These are phyloP conservation scores for Populus hybrid DNA, from an alignment of 441 rosid species.

Conservation along the genomic window DNA sequence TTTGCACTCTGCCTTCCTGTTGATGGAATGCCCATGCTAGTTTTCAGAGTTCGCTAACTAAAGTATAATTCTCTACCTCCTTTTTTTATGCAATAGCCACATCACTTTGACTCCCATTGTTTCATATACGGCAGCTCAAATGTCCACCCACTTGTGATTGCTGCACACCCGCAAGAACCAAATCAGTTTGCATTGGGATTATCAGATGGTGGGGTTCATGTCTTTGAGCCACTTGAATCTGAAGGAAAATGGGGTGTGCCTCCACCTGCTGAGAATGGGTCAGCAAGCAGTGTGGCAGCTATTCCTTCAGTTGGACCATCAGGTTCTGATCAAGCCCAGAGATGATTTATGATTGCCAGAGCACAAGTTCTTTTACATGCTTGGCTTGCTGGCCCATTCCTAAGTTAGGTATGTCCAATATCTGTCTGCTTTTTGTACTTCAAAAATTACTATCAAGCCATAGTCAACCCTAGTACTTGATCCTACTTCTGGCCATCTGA, in stretches of 20 bases:
- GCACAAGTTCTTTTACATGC: conserved; percentile 51
- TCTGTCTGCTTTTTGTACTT: background rate
- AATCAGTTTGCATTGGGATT: conserved; percentile 91
- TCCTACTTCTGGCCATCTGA: background rate
- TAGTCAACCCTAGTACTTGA: conserved; percentile 1
- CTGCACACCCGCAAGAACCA: conserved; percentile 92
- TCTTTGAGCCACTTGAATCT: conserved; percentile 93
- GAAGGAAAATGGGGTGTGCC: conserved; percentile 95
- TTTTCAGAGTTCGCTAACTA: background rate
- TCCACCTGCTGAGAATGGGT: conserved; percentile 88
- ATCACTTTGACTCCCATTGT: conserved; percentile 4
- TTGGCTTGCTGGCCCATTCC: conserved; percentile 45
- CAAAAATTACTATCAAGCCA: background rate
- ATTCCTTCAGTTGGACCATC: conserved; percentile 70
- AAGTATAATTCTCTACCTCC: background rate
- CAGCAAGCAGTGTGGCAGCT: conserved; percentile 55
- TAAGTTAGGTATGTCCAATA: conserved; percentile 25
- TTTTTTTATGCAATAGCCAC: background rate
- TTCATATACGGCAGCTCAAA: conserved; percentile 50
- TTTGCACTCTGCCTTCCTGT: background rate
- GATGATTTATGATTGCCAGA: conserved; percentile 48
- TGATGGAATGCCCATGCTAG: background rate
- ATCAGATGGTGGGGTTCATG: conserved; percentile 94
- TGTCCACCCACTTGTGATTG: conserved; percentile 82
- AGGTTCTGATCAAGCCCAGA: conserved; percentile 83